Evolutionary conservation across 2,329 filamentous ascomycete species (phyloP).

Genomic region (Pseudogymnoascus verrucosus): DNA sequence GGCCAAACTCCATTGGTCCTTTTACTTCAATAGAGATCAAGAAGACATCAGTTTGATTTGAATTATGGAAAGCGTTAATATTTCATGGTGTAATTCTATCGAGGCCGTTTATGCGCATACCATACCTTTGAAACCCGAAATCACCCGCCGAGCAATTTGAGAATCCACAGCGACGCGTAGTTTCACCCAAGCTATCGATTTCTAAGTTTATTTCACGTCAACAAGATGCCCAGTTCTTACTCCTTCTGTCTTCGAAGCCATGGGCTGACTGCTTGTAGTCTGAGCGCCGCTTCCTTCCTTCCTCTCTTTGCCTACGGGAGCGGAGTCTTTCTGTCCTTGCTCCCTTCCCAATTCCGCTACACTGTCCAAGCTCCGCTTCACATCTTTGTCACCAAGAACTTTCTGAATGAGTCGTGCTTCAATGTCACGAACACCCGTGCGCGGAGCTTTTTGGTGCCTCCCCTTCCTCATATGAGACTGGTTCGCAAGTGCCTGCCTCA

Average conservation of each 20-base stretch:
- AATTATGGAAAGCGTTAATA: not conserved
- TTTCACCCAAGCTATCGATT: not conserved
- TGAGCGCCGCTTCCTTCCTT: not conserved
- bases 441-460: not conserved
- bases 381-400: not conserved
- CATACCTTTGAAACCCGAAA: not conserved
- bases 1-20: not conserved
- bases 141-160: not conserved
- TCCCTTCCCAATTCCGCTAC: not conserved
- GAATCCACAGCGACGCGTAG: not conserved
- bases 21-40: not conserved
- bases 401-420: not conserved
- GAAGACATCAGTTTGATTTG: not conserved
- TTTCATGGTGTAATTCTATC: not conserved
- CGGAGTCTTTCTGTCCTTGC: not conserved
- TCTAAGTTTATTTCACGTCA: not conserved
- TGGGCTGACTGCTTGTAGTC: not conserved
- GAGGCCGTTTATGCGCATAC: not conserved
- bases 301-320: not conserved
- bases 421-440: not conserved
- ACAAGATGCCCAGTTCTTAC: not conserved
- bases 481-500: constrained; percentile 5
- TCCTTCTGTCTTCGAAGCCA: not conserved
- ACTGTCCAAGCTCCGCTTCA: not conserved
- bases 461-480: not conserved